A percentile compares a stretch with the other conserved stretches of the same genome.
phyloP scores from a whole-genome alignment of 441 rosid genomes.

The Oxalis stricta region DNA sequence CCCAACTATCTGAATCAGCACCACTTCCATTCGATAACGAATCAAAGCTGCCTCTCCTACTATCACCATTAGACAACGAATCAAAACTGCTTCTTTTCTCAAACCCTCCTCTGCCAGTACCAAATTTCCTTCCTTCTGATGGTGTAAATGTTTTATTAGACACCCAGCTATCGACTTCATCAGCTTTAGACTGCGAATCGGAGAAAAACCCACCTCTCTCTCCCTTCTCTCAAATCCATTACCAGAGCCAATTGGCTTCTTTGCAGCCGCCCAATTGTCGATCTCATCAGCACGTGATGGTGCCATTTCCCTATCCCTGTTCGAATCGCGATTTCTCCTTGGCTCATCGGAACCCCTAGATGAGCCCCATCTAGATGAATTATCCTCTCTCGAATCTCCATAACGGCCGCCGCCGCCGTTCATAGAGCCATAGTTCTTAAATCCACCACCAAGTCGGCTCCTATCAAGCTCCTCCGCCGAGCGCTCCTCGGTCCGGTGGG shows the following conservation, averaged over 20 bases:
- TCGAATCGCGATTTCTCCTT: slow-evolving; percentile 22
- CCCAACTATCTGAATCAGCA: slow-evolving; percentile 56
- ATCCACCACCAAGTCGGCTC: slow-evolving; percentile 60
- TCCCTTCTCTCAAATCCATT: slow-evolving; percentile 34
- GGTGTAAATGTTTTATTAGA: slow-evolving; percentile 28
- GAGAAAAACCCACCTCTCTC: slow-evolving; percentile 30
- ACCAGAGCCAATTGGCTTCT: slow-evolving; percentile 27
- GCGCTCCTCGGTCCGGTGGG: slow-evolving; percentile 85
- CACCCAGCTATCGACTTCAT: slow-evolving; percentile 74
- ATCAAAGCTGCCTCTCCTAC: slow-evolving; percentile 24
- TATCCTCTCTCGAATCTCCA: slow-evolving; percentile 37
- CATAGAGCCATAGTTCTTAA: slow-evolving; percentile 45
- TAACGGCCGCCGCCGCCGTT: slow-evolving; percentile 21
- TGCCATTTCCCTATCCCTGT: slow-evolving; percentile 27
- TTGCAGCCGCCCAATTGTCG: slow-evolving; percentile 67
- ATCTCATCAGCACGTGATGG: slow-evolving; percentile 83
- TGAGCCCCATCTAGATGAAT: slow-evolving; percentile 43
- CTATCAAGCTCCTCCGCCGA: slow-evolving; percentile 76
- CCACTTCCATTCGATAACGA: slow-evolving; percentile 32
- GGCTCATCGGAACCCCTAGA: slow-evolving; percentile 31
- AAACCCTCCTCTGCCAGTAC: slow-evolving; percentile 15
- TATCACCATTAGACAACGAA: slow-evolving; percentile 36
- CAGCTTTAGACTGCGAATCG: slow-evolving; percentile 78
- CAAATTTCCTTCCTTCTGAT: slow-evolving; percentile 14
- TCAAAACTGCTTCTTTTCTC: slow-evolving; percentile 45